Evolutionary conservation across 306 rosid genomes (phyloP), one percentile per base, ranked within the genome.

Genomic region (Lathyrus sativus): DNA sequence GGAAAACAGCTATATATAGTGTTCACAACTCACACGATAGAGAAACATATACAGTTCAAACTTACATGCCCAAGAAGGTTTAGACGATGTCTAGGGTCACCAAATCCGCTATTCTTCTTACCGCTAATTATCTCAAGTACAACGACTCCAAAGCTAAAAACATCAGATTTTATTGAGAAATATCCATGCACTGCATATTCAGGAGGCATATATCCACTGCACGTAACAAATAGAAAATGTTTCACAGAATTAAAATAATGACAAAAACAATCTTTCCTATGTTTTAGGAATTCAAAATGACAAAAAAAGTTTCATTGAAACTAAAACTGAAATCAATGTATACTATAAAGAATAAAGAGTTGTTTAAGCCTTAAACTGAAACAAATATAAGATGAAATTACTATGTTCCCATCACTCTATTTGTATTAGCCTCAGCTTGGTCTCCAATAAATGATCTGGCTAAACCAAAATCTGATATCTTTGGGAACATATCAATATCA

Each of bases 61-160:
- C 19, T 45, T 45, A 45, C 51, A n/a, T 45, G 51, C 18, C 51
- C 51, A n/a, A 45, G 51, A 45, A 45, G 51, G 51, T 45, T 45
- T 45, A 45, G 51, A 6, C 51, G 9, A 45, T 45, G 51, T n/a
- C 9, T 3, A 45, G 51, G 51, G 19, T 45, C 51, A 45, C 9
- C 2, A 45, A 45, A 45, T 45, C 51, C 51, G 3, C 51, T 45
- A 6, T 45, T 45, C 19, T 45, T 45, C 51, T 45, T 45, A n/a
- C 51, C 51, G 9, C 51, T 45, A n/a, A 45, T 45, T 45, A 45
- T 45, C 51, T 45, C 51, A 45, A 45, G 51, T 13, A 45, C 51
- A 45, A 45, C 51, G 19, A 45, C 51, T 45, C 51, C 51, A 2
- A 45, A 45, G 51, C 51, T 45, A 45, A 45, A 45, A n/a, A 45